Conservation (phyloP, 2,329 filamentous ascomycete genomes). For the Aureobasidium sp. region DNA sequence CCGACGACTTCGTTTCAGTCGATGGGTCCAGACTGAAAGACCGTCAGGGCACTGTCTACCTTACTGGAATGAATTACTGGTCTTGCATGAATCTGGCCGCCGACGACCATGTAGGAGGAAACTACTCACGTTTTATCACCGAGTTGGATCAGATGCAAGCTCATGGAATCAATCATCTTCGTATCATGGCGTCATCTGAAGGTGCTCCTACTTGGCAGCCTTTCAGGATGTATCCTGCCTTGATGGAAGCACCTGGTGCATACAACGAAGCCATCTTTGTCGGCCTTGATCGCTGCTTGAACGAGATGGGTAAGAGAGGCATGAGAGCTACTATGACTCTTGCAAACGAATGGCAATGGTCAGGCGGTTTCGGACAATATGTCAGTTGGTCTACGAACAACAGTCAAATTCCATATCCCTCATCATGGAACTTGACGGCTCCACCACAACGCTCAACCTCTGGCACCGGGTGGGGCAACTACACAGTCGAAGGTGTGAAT, state of each 20-base stretch:
- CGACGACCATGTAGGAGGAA: slow-evolving; percentile 26
- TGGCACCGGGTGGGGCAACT: slow-evolving; percentile 32
- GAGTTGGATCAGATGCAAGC: slow-evolving; percentile 34
- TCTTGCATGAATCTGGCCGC: slow-evolving; percentile 33
- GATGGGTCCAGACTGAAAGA: slow-evolving; percentile 27
- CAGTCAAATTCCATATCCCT: slow-evolving; percentile 28
- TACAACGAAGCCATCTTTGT: slow-evolving; percentile 32
- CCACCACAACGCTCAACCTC: slow-evolving; percentile 25
- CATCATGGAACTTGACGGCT: slow-evolving; percentile 31
- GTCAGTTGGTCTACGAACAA: slow-evolving; percentile 30
- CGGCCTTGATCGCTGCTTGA: slow-evolving; percentile 30
- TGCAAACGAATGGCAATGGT: slow-evolving; percentile 33
- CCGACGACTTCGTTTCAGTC: slow-evolving; percentile 29
- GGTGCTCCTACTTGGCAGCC: slow-evolving; percentile 30
- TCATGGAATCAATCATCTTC: slow-evolving; percentile 32
- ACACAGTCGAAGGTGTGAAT: slow-evolving; percentile 27
- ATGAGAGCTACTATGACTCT: slow-evolving; percentile 35
- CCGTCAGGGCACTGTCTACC: slow-evolving; percentile 27
- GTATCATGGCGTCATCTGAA: slow-evolving; percentile 33
- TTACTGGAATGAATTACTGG: slow-evolving; percentile 35
- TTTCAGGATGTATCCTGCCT: slow-evolving; percentile 31
- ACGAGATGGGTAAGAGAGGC: slow-evolving; percentile 31
- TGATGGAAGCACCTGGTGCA: slow-evolving; percentile 28
- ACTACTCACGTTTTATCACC: slow-evolving; percentile 28
- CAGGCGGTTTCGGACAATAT: slow-evolving; percentile 31